Base-by-base conservation (phyloP, 805 yeast species). In the Pichia membranifaciens region DNA sequence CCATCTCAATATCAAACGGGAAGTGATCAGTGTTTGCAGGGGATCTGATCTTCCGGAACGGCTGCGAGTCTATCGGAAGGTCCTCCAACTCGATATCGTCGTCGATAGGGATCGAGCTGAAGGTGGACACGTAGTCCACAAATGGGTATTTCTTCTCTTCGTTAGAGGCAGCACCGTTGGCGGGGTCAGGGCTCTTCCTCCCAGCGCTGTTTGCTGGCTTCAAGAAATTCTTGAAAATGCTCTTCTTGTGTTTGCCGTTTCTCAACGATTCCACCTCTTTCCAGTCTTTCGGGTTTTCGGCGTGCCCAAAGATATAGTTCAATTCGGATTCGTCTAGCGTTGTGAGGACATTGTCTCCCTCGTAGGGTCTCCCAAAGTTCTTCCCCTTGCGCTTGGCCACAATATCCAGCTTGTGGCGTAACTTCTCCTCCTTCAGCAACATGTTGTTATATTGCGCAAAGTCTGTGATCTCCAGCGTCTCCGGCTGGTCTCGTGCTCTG, bases 61-160 rank as follows among this genome's bases (percentile, higher is more conserved):
- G 47, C 25, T 63, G 65, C 20, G 57, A 37, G 44, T 64, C 68
- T 10, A 62, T 57, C 2, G 67, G 66, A 33, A 58, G 40, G 22
- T 58, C 62, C 34, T 58, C 60, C 1, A 59, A 38, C 25, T 51
- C 61, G 16, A 53, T 48, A 43, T 59, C 58, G 42, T 64, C 66
- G 47, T 64, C 69, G 7, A 64, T 64, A 1, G 59, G 57, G 16
- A 55, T 53, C 1, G 67, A 61, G 25, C 50, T 50, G 13, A 17
- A 40, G 6, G 45, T 50, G 20, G 41, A 43, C 1, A 34, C 45
- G 13, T 41, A 38, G 25, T 29, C 46, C 5, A 18, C 46, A n/a
- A 43, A 45, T 9, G 31, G 31, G 10, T 23, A 10, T 21, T 49
- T 38, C n/a, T 44, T 31, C 17, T 44, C 43, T 18, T 43, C 48